Evolutionary conservation across 352 stramenopile genomes (phyloP).

Genomic region (Pythium dissimile): DNA sequence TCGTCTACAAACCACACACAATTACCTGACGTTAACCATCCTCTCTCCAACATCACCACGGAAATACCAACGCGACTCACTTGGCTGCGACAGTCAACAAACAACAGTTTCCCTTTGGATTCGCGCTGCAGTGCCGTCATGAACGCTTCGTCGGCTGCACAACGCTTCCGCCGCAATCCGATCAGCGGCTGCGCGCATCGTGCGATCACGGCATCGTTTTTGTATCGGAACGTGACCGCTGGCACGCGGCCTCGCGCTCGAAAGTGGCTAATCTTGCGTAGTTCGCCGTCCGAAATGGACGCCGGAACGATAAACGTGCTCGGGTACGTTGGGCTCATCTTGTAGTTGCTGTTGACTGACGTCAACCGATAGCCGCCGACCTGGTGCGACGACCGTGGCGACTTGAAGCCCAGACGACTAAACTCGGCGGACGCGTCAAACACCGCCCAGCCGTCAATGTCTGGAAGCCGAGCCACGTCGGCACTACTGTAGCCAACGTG

Average conservation of each 20-base stretch:
- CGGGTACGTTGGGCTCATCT: slow-evolving; percentile 81
- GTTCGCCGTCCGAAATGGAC: slow-evolving; percentile 88
- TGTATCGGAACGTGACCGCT: slow-evolving; percentile 88
- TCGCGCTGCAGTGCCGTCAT: slow-evolving; percentile 57
- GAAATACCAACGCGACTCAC: slow-evolving; percentile 12
- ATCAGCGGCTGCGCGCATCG: slow-evolving; percentile 93
- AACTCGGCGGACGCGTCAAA: slow-evolving; percentile 65
- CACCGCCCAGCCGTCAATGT: slow-evolving; percentile 48
- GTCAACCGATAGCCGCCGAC: slow-evolving; percentile 64
- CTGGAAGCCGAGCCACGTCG: slow-evolving; percentile 29
- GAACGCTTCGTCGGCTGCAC: slow-evolving; percentile 87
- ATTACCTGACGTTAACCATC: neutral
- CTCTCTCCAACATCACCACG: no score
- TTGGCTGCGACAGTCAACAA: slow-evolving; percentile 84
- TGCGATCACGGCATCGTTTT: slow-evolving; percentile 91
- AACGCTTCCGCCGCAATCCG: slow-evolving; percentile 91
- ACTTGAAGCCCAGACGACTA: slow-evolving; percentile 47
- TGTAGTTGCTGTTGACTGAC: slow-evolving; percentile 72
- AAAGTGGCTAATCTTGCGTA: slow-evolving; percentile 88
- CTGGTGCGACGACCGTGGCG: slow-evolving; percentile 30
- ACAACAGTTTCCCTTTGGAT: slow-evolving; percentile 54
- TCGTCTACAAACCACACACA: slow-evolving; percentile 54
- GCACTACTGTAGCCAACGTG: slow-evolving; percentile 51
- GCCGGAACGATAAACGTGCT: slow-evolving; percentile 87
- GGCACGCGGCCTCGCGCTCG: slow-evolving; percentile 91